These are phyloP conservation scores for Verticillium klebahnii DNA, from an alignment of 2,329 filamentous ascomycete genomes.

Conservation along the genomic window DNA sequence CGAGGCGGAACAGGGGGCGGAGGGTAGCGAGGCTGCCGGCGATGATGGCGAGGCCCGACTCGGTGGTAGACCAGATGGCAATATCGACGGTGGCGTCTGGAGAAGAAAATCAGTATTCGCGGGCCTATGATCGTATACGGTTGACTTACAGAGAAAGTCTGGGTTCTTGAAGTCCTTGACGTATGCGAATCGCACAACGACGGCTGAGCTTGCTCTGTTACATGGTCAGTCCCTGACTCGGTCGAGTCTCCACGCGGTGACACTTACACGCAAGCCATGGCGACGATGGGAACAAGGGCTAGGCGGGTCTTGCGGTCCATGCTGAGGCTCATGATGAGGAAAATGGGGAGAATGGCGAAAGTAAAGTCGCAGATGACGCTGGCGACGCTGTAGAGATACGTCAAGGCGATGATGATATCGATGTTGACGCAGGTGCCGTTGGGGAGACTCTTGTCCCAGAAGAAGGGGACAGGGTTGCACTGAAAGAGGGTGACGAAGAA, in stretches of 20 bases:
- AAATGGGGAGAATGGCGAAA: slow-evolving; percentile 46
- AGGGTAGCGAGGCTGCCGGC: slow-evolving; percentile 43
- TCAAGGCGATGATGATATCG: slow-evolving; percentile 41
- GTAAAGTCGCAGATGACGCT: slow-evolving; percentile 47
- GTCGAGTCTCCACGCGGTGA: no score
- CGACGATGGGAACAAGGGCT: slow-evolving; percentile 46
- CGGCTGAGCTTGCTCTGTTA: slow-evolving; percentile 36
- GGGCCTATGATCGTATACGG: not conserved
- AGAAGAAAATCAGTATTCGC: not conserved
- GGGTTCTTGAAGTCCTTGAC: slow-evolving; percentile 29
- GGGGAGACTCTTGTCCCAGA: slow-evolving; percentile 19
- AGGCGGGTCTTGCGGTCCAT: slow-evolving; percentile 48
- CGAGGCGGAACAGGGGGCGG: slow-evolving; percentile 33
- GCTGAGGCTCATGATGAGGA: slow-evolving; percentile 49
- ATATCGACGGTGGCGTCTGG: slow-evolving; percentile 34
- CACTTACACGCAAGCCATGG: slow-evolving; percentile 48
- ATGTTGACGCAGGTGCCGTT: slow-evolving; percentile 21
- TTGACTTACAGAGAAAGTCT: slow-evolving; percentile 37
- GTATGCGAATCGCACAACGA: slow-evolving; percentile 35
- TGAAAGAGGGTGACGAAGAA: slow-evolving; percentile 26
- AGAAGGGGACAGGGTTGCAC: slow-evolving; percentile 20
- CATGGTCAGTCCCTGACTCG: not conserved
- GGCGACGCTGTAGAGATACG: slow-evolving; percentile 45
- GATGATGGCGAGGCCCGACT: slow-evolving; percentile 42
- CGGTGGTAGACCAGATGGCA: slow-evolving; percentile 44